phyloP scores from a whole-genome alignment of 2,329 filamentous ascomycete genomes.

The Microcyclosporella mali region DNA sequence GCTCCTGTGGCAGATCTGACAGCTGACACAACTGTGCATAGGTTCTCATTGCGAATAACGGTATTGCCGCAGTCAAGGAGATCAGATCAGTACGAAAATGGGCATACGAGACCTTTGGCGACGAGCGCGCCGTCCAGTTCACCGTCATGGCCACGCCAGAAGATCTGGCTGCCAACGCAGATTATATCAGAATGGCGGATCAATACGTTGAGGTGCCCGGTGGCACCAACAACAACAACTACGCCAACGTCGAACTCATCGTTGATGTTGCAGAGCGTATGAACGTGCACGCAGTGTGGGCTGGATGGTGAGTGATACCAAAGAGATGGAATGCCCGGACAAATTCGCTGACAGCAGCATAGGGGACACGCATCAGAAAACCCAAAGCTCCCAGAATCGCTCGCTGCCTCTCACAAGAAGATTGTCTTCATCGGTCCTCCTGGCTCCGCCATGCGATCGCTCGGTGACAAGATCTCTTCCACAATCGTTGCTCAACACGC shows the following conservation, averaged over 20 bases:
- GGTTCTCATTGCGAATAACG: constrained; percentile 99
- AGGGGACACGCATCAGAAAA: constrained; percentile 99
- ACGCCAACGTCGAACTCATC: constrained; percentile 98
- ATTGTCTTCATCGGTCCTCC: constrained; percentile 99
- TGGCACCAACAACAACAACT: constrained; percentile 99
- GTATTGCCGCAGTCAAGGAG: constrained; percentile 98
- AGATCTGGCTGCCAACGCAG: constrained; percentile 93
- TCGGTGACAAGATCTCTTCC: constrained; percentile 99
- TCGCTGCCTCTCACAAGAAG: constrained; percentile 94
- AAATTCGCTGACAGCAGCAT: constrained; percentile 19
- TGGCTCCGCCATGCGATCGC: constrained; percentile 95
- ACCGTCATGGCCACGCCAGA: constrained; percentile 99
- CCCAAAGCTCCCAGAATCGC: constrained; percentile 90
- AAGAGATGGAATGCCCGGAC: not conserved
- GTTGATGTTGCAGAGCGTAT: constrained; percentile 98
- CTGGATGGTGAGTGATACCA: constrained; percentile 69
- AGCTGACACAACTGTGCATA: constrained; percentile 36
- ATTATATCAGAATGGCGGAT: constrained; percentile 99
- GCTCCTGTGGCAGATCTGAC: constrained; percentile 3
- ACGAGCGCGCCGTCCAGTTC: constrained; percentile 97
- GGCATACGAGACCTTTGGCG: constrained; percentile 99
- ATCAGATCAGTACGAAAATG: constrained; percentile 99
- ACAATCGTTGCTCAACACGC: constrained; percentile 99
- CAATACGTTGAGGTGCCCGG: constrained; percentile 98
- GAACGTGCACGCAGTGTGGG: constrained; percentile 98